A percentile compares a stretch with the other conserved stretches of the same genome.
These are phyloP conservation scores for Hyparrhenia diplandra DNA, from an alignment of 176 grass and related monocot species.

Conservation along the genomic window DNA sequence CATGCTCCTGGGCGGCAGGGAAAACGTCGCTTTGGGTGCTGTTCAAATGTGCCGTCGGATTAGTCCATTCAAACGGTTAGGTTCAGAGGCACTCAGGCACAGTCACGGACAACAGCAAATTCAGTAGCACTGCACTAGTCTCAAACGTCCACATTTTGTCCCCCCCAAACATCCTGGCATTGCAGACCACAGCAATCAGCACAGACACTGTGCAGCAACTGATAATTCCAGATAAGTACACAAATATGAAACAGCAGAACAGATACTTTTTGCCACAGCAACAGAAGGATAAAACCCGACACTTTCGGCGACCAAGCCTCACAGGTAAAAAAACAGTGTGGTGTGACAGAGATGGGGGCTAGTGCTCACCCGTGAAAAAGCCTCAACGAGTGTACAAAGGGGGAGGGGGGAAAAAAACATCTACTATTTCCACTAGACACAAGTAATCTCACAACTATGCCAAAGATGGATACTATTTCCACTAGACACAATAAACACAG, in stretches of 20 bases:
- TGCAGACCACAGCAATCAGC: neutral
- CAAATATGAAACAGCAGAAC: neutral
- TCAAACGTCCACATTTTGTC: neutral
- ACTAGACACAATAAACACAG: too few relatives aligned
- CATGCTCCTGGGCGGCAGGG: neutral
- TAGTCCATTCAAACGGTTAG: neutral
- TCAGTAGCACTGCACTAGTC: neutral
- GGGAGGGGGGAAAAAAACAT: neutral
- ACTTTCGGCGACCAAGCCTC: neutral
- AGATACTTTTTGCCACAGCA: neutral
- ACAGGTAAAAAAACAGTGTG: neutral
- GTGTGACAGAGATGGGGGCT: neutral
- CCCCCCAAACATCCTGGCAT: neutral
- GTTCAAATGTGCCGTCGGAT: neutral
- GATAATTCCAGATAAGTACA: neutral
- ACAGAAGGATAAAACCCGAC: neutral
- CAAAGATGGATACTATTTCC: too few relatives aligned
- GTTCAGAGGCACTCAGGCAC: neutral
- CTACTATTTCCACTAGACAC: slow-evolving; percentile 26
- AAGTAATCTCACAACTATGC: slow-evolving; percentile 18
- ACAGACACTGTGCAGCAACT: neutral
- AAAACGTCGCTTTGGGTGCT: neutral
- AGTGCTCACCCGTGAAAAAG: neutral
- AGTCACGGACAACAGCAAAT: neutral
- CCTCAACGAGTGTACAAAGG: neutral